phyloP scores from a whole-genome alignment of 345 rosid species.

The Melastoma malabathricum region DNA sequence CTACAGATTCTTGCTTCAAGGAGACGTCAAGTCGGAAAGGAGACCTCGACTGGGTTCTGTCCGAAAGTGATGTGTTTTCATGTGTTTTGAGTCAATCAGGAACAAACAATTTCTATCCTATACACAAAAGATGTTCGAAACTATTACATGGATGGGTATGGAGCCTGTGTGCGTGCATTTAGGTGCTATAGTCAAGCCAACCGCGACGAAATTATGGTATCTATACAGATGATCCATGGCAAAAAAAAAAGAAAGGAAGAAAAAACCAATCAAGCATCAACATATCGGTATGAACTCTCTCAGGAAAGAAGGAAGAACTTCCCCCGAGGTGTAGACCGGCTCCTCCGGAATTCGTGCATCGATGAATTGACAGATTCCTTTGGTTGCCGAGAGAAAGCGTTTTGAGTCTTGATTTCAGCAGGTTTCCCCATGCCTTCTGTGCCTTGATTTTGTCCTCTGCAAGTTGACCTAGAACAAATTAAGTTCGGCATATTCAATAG shows the following conservation, averaged over 20 bases:
- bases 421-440: conserved; percentile 31
- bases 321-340: conserved; percentile 60
- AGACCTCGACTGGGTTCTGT: no score
- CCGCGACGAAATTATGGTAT: not conserved
- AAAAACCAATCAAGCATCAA: conserved; percentile 1
- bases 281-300: conserved; percentile 6
- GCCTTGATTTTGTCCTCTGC: conserved; percentile 35
- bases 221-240: conserved; percentile 16
- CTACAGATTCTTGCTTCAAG: no score
- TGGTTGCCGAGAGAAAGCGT: conserved; percentile 14
- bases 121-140: no score
- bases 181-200: no score
- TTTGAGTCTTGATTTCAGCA: conserved; percentile 30
- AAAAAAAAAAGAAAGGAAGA: not conserved
- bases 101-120: no score
- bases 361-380: conserved; percentile 36
- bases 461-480: not conserved
- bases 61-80: no score
- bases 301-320: conserved; percentile 38
- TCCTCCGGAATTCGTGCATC: conserved; percentile 50
- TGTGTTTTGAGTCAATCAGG: no score
- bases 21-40: no score
- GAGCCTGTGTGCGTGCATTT: no score
- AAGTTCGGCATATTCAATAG: no score
- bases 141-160: no score